A percentile compares a stretch with the other conserved stretches of the same genome.
Evolutionary conservation across 164 flowering plant species (phyloP).

Genomic region (Tetrastigma voinierianum): DNA sequence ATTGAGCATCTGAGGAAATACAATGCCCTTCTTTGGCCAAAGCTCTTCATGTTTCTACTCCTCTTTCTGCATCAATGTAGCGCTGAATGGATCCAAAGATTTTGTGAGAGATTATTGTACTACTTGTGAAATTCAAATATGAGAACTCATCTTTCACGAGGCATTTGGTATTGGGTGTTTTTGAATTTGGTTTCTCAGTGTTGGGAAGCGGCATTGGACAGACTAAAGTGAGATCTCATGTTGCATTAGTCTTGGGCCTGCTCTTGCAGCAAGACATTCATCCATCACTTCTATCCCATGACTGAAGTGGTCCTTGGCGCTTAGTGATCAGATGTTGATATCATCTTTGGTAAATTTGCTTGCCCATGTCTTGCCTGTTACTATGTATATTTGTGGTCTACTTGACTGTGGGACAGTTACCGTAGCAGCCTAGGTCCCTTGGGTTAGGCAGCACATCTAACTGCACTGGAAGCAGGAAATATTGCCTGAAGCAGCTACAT

Average conservation of each 20-base stretch:
- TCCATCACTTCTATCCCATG: slow-evolving; percentile 54
- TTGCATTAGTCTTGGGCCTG: slow-evolving; percentile 56
- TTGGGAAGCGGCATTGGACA: slow-evolving; percentile 71
- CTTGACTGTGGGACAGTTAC: slow-evolving; percentile 36
- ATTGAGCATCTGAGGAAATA: slow-evolving; percentile 58
- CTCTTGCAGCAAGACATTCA: slow-evolving; percentile 71
- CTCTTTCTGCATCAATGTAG: slow-evolving; percentile 67
- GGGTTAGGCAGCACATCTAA: slow-evolving; percentile 33
- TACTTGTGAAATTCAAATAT: slow-evolving; percentile 26
- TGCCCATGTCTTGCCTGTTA: slow-evolving; percentile 56
- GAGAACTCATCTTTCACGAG: slow-evolving; percentile 23
- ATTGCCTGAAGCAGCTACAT: slow-evolving; percentile 70
- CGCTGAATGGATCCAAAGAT: slow-evolving; percentile 63
- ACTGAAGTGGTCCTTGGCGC: slow-evolving; percentile 71
- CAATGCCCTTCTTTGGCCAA: slow-evolving; percentile 38
- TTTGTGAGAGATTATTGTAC: slow-evolving; percentile 51
- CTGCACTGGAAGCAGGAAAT: slow-evolving; percentile 84
- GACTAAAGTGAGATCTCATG: slow-evolving; percentile 69
- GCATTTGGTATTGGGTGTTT: slow-evolving; percentile 23
- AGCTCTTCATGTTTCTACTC: slow-evolving; percentile 75
- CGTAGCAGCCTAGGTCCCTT: slow-evolving; percentile 26
- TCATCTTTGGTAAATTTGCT: slow-evolving; percentile 62
- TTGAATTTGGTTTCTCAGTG: slow-evolving; percentile 46
- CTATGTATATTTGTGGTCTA: slow-evolving; percentile 58
- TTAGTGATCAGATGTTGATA: slow-evolving; percentile 71